These are phyloP conservation scores for Sonneratia alba DNA, from an alignment of 345 rosid species.

Conservation along the genomic window DNA sequence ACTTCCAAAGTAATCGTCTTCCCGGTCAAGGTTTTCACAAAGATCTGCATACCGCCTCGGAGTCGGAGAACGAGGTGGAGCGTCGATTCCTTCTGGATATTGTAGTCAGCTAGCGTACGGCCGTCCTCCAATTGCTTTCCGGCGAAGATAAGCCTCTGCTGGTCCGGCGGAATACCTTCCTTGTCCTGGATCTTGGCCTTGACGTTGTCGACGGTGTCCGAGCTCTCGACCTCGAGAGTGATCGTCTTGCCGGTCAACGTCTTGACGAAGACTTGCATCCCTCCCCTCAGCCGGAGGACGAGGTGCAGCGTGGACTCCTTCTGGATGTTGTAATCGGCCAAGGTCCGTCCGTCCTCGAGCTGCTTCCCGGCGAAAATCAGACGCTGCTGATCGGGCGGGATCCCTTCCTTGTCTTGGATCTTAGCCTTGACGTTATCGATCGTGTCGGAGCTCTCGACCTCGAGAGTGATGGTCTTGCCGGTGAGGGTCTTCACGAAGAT, in stretches of 20 bases:
- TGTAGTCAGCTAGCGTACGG: slow-evolving; percentile 14
- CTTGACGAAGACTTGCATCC: slow-evolving; percentile 3
- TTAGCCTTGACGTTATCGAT: no score
- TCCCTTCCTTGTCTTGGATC: no score
- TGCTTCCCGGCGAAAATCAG: no score
- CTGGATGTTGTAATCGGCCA: no score
- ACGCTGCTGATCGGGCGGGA: no score
- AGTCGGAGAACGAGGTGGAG: slow-evolving; percentile 16
- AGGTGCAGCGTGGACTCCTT: no score
- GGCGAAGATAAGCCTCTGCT: slow-evolving; percentile 15
- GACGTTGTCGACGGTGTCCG: slow-evolving; percentile 13
- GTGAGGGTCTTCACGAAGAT: slow-evolving; percentile 6
- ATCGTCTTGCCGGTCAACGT: slow-evolving; percentile 13
- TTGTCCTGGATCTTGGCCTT: slow-evolving; percentile 17
- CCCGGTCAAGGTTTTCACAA: slow-evolving; percentile 17
- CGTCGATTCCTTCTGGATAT: slow-evolving; percentile 16
- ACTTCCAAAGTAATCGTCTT: slow-evolving; percentile 19
- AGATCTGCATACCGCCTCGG: slow-evolving; percentile 20
- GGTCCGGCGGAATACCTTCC: slow-evolving; percentile 14
- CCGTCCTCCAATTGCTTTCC: slow-evolving; percentile 14
- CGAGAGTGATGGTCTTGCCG: no score
- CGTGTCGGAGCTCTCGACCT: no score
- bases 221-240: slow-evolving; percentile 12
- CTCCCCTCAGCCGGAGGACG: no score
- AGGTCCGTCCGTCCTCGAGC: no score